phyloP scores from a whole-genome alignment of 2,329 filamentous ascomycete species.

The Phialemoniopsis sp. region DNA sequence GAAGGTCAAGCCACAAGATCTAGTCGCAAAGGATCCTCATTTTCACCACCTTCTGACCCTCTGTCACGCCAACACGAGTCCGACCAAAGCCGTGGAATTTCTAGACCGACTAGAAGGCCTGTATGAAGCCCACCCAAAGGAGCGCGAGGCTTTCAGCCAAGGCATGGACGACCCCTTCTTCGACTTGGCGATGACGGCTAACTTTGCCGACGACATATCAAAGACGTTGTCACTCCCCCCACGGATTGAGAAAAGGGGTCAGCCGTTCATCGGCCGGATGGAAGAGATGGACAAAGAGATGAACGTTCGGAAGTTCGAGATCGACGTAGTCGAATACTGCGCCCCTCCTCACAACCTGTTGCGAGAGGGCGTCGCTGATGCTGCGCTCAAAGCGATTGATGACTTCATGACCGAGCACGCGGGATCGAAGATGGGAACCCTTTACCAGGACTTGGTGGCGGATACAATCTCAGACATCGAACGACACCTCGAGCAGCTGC shows the following conservation, averaged over 20 bases:
- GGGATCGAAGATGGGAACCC: slow-evolving; percentile 31
- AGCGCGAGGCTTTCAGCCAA: no score
- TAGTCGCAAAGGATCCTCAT: slow-evolving; percentile 31
- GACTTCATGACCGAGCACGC: slow-evolving; percentile 28
- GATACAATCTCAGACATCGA: no score
- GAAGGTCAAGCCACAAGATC: slow-evolving; percentile 33
- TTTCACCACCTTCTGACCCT: slow-evolving; percentile 39
- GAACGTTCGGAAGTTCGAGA: slow-evolving; percentile 23
- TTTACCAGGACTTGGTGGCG: slow-evolving; percentile 38
- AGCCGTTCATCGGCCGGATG: slow-evolving; percentile 25
- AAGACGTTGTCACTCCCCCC: no score
- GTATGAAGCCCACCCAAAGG: no score
- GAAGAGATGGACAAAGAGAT: slow-evolving; percentile 31
- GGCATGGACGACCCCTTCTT: no score
- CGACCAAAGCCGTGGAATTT: no score
- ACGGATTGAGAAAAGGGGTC: slow-evolving; percentile 30
- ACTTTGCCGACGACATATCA: no score
- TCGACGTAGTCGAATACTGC: slow-evolving; percentile 34
- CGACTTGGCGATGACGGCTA: no score
- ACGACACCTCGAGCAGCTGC: slow-evolving; percentile 26
- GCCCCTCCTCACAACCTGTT: slow-evolving; percentile 36
- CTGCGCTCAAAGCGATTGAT: slow-evolving; percentile 29
- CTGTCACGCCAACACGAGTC: slow-evolving; percentile 30
- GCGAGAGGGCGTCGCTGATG: slow-evolving; percentile 29
- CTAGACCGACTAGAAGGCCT: no score